Base-by-base conservation (phyloP, 2,329 filamentous ascomycete species). In the Huntiella decipiens region DNA sequence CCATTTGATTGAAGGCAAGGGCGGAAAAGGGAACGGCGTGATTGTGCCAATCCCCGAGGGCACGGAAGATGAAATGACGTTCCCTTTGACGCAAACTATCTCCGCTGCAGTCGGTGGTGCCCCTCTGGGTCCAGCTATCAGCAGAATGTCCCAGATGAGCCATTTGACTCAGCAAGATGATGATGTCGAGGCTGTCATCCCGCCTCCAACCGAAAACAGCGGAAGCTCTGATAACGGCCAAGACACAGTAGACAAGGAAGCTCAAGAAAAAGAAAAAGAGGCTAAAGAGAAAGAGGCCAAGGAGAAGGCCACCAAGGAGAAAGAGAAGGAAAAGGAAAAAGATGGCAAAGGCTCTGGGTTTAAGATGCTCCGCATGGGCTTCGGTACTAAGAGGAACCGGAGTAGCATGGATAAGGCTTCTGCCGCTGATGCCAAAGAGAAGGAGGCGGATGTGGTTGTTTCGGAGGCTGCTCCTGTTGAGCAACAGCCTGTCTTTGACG, bases 311-410 rank as follows among this genome's bases (percentile, higher is more conserved):
- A 64, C 76, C 56, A 73, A 74, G 53, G 65, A 64, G 1, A 67
- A 66, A 47, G 61, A 65, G 4, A 67, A 65, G 48, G 63, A 67
- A 0, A 64, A 63, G 50, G 61, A 62, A 4, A 78, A 68, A 46
- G 63, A 66, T 10, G 64, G 65, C 4, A 64, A 67, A 46, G 78
- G 72, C 2, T 66, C 84, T 4, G 92, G 93, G 58, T 77, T 81
- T 38, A 91, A 87, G 63, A 91, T 88, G 63, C 87, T 93, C 60
- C 77, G 81, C 41, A 80, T 83, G 74, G 72, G 68, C 50, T 86
- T 88, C 56, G 78, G 79, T 53, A 80, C 79, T 55, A 95, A 92
- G 66, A 94, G 93, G 61, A 77, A 77, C 10, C 74, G 84, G 12
- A 79, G 78, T 2, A 28, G 22, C 22, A 28, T 28, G 22, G 22